Evolutionary conservation across 768 basidiomycete genomes (phyloP).

Genomic region (Phylloporus sp.): DNA sequence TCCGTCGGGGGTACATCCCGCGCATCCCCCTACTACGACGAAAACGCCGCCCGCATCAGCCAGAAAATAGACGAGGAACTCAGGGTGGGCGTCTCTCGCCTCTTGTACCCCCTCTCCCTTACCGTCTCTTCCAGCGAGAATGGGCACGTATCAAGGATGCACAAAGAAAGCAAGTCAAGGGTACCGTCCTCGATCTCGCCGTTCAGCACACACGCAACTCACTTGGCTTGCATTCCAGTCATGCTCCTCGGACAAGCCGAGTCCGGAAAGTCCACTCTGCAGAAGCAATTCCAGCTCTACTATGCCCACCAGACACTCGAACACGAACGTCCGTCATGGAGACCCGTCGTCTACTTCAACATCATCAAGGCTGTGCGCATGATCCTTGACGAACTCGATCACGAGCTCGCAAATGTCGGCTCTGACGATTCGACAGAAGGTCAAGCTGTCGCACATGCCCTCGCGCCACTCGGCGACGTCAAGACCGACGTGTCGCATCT

Average conservation of each 20-base stretch:
- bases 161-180: constrained; percentile 50
- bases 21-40: constrained; percentile 37
- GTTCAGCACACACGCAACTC: constrained; percentile 1
- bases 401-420: constrained; percentile 40
- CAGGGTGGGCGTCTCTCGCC: constrained; percentile 34
- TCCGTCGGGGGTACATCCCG: constrained; percentile 29
- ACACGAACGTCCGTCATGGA: constrained; percentile 69
- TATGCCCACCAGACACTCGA: constrained; percentile 72
- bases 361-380: constrained; percentile 74
- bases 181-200: constrained; percentile 25
- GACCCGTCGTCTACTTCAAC: constrained; percentile 79
- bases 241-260: constrained; percentile 79
- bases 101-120: constrained; percentile 1
- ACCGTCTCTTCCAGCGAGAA: constrained; percentile 42
- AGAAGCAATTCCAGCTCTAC: constrained; percentile 81
- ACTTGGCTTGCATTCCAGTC: constrained; percentile 35
- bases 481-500: constrained; percentile 47
- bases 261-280: constrained; percentile 79
- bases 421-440: constrained; percentile 29
- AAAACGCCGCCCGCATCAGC: constrained; percentile 44
- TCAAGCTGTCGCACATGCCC: constrained; percentile 30
- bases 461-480: constrained; percentile 33
- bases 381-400: constrained; percentile 69
- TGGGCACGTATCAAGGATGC: constrained; percentile 43
- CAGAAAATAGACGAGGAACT: constrained; percentile 56